phyloP scores from a whole-genome alignment of 163 green algal genomes.

The Volvox carteri region DNA sequence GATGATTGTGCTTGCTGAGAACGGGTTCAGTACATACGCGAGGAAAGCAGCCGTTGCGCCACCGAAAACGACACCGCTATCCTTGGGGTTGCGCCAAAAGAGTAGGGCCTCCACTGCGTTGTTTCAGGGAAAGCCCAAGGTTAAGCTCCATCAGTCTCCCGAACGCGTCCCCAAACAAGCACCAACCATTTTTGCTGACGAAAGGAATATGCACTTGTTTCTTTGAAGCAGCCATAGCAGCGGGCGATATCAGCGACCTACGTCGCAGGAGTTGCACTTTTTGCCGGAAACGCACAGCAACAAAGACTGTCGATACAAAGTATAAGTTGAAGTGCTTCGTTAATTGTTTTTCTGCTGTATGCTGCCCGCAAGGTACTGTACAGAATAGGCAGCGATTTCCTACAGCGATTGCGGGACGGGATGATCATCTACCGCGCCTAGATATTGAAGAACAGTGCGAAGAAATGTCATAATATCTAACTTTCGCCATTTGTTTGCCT shows the following conservation, averaged over 20 bases:
- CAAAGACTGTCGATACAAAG: neutral
- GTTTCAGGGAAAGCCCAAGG: neutral
- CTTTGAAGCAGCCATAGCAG: neutral
- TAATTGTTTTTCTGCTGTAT: too few species aligned
- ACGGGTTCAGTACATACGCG: constrained; percentile 22
- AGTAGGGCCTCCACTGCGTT: constrained; percentile 5
- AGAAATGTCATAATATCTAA: too few species aligned
- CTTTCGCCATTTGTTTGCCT: too few species aligned
- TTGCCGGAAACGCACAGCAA: constrained; percentile 4
- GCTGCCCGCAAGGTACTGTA: too few species aligned
- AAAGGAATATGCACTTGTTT: constrained; percentile 17
- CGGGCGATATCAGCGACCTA: neutral
- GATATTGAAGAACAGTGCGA: too few species aligned
- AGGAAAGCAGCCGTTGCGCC: neutral
- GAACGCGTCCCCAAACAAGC: too few species aligned
- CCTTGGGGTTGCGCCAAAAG: constrained; percentile 12
- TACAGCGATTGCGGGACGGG: too few species aligned
- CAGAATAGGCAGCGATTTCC: too few species aligned
- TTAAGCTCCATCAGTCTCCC: neutral
- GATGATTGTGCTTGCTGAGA: constrained; percentile 12
- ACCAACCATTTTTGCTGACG: constrained; percentile 41
- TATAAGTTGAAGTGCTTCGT: neutral
- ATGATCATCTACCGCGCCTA: too few species aligned
- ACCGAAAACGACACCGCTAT: neutral
- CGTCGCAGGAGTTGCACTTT: constrained; percentile 12